These are phyloP conservation scores for Candida succiphila DNA, from an alignment of 805 yeast species.

Conservation along the genomic window DNA sequence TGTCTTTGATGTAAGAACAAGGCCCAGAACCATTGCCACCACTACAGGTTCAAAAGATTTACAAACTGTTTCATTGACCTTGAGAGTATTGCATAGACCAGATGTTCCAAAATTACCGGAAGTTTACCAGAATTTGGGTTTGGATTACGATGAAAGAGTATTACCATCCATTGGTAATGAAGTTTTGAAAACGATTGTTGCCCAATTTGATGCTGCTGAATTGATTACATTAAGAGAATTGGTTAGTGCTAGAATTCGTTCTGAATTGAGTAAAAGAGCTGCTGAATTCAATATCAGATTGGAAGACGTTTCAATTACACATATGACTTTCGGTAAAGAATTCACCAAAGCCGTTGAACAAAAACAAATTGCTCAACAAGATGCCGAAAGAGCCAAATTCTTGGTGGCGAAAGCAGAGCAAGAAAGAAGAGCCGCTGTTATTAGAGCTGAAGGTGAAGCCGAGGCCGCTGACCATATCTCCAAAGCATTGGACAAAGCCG, in stretches of 20 bases:
- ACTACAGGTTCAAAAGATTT: conserved; percentile 96
- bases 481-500: conserved; percentile 85
- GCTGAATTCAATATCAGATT: conserved; percentile 80
- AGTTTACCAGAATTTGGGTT: conserved; percentile 85
- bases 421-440: conserved; percentile 89
- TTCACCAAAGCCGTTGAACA: conserved; percentile 98
- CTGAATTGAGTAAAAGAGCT: conserved; percentile 77
- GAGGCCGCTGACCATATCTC: conserved; percentile 95
- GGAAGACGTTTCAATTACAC: conserved; percentile 97
- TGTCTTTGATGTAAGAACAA: conserved; percentile 87
- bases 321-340: conserved; percentile 93
- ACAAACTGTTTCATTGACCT: conserved; percentile 88
- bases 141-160: conserved; percentile 92
- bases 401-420: conserved; percentile 95
- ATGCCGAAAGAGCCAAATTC: conserved; percentile 93
- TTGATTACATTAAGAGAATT: conserved; percentile 95
- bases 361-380: conserved; percentile 98
- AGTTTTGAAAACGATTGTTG: conserved; percentile 80
- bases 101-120: conserved; percentile 73
- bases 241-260: conserved; percentile 81
- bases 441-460: conserved; percentile 99
- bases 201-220: conserved; percentile 94
- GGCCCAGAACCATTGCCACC: conserved; percentile 86
- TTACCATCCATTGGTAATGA: conserved; percentile 90
- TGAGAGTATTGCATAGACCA: conserved; percentile 91